Base-by-base conservation (phyloP, 805 yeast genomes). In the Ogataea haglerorum region DNA sequence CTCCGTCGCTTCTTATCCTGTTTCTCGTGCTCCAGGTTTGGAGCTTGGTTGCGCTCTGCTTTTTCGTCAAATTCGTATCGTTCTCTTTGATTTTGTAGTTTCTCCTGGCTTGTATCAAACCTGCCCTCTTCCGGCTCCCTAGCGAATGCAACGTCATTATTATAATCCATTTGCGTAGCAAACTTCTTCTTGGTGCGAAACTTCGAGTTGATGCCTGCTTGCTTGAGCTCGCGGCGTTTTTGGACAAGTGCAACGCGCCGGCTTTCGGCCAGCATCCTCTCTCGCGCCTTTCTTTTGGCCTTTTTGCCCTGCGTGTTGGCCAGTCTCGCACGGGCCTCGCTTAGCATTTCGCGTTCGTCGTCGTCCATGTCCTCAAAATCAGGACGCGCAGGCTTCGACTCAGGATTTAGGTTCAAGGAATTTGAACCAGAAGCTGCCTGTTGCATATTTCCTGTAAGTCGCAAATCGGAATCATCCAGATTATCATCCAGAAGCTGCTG, bases 251-350 rank as follows among this genome's bases (percentile, higher is more conserved):
- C 85, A 16, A 88, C 70, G 23, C 95, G 65, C 51, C 79, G 74
- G 43, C 87, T 84, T 55, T 89, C 95, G 36, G 81, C 85, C 32
- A 88, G 65, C 75, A 85, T 73, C 36, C 93, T 68, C 58, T 91
- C 98, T 42, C 97, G 69, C 2, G 82, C 86, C 57, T 90, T 88
- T 43, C 98, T 65, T 43, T 90, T 86, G 0, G 97, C 96, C 61
- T 91, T 91, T 51, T 90, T 89, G 45, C 98, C 99, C 59, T 85
- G 88, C 0, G 97, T 89, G 53, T 88, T 90, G 10, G 95, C 86
- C 48, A 91, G 67, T 51, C 99, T 75, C 2, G 96, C 95, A 34
- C 83, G 75, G 1, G 99, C 99, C 58, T 93, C 99, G n/a, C 87
- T 78, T 6, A 90, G 62, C 96, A 90, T 88, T 59, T 91, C 97